Evolutionary conservation across 305 asterid genomes (phyloP).

Genomic region (Fraxinus angustifolia): DNA sequence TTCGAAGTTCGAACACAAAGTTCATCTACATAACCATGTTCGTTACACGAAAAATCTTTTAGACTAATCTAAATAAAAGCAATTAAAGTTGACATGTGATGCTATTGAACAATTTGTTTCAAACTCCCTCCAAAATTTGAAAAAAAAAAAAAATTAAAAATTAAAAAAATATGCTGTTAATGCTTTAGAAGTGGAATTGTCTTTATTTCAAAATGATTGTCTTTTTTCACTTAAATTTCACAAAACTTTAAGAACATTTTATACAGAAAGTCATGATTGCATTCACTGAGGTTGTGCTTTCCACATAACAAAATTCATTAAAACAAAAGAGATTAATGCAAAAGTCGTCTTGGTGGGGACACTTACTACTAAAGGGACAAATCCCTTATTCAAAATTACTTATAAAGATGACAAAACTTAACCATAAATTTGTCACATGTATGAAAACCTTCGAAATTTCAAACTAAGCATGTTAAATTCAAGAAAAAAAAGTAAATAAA

Average conservation of each 20-base stretch:
- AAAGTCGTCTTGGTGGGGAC: slow-evolving; percentile 13
- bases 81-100: background rate
- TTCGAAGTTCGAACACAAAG: background rate
- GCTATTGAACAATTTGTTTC: background rate
- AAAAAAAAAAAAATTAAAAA: too few species aligned
- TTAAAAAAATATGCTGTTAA: background rate
- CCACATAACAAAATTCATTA: slow-evolving; percentile 9
- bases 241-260: slow-evolving; percentile 19
- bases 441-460: background rate
- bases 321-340: slow-evolving; percentile 1
- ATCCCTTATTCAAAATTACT: slow-evolving; percentile 9
- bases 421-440: background rate
- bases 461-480: background rate
- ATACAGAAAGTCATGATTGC: slow-evolving; percentile 41
- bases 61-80: background rate
- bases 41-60: background rate
- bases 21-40: background rate
- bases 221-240: slow-evolving; percentile 30
- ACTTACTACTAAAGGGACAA: background rate
- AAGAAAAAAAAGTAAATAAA: background rate
- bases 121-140: slow-evolving; percentile 10
- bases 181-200: slow-evolving; percentile 18
- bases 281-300: slow-evolving; percentile 5
- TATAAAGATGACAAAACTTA: background rate
- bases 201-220: slow-evolving; percentile 32